Evolutionary conservation across 176 grass and related monocot species (phyloP).

Genomic region (Oryza brachyantha): DNA sequence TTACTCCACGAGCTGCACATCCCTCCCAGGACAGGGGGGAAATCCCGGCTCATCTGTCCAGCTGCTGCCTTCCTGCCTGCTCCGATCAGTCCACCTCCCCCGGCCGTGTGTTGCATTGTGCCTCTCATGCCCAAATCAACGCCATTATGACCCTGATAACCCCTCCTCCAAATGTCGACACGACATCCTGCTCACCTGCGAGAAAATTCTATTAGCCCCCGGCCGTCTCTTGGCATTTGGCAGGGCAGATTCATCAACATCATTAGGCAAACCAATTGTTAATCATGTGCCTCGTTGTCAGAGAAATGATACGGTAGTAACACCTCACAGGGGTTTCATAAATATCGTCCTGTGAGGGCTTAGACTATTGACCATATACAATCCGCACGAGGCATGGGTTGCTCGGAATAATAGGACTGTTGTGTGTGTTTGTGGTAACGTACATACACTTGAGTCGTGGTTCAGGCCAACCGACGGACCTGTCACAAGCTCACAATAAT

Average conservation of each 20-base stretch:
- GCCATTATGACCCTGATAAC: constrained; percentile 49
- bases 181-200: constrained; percentile 6
- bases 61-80: neutral
- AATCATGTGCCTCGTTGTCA: constrained; percentile 28
- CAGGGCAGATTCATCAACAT: constrained; percentile 15
- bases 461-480: constrained; percentile 45
- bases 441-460: constrained; percentile 22
- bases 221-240: constrained; percentile 2
- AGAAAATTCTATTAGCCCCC: neutral
- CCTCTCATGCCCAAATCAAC: constrained; percentile 41
- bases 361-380: constrained; percentile 5
- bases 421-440: neutral
- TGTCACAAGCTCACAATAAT: constrained; percentile 30
- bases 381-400: constrained; percentile 3
- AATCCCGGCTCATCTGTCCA: neutral
- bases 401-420: neutral
- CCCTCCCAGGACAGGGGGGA: neutral
- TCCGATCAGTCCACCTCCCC: constrained; percentile 25
- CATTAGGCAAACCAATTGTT: neutral
- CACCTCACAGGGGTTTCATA: constrained; percentile 19
- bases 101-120: constrained; percentile 50
- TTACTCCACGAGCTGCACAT: constrained; percentile 27
- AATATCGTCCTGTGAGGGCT: neutral
- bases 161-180: constrained; percentile 27
- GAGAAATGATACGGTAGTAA: neutral